Conservation (phyloP, 805 yeast species). For the Wickerhamiella qilinensis region DNA sequence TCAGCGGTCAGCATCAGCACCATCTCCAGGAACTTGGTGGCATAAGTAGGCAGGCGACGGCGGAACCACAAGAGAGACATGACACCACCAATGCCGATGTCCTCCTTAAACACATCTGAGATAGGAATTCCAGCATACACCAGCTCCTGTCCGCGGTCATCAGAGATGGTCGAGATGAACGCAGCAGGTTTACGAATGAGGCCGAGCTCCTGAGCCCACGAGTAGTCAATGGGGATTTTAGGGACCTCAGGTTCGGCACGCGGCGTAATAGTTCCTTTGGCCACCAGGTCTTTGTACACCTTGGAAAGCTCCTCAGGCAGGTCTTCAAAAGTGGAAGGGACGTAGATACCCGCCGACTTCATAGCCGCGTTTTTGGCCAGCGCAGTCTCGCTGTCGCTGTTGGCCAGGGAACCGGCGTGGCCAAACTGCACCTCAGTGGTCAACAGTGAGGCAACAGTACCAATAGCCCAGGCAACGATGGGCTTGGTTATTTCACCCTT, state of each 20-base stretch:
- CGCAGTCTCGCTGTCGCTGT: conserved; percentile 57
- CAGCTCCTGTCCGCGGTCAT: conserved; percentile 32
- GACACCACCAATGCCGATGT: conserved; percentile 33
- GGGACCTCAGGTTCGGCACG: conserved; percentile 30
- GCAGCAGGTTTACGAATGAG: conserved; percentile 32
- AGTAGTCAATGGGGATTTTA: conserved; percentile 31
- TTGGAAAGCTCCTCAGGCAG: conserved; percentile 24
- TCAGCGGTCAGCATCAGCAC: conserved; percentile 34
- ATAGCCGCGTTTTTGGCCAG: conserved; percentile 54
- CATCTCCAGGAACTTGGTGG: conserved; percentile 31
- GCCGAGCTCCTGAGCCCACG: conserved; percentile 34
- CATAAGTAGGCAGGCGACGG: conserved; percentile 28
- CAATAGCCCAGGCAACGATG: conserved; percentile 57
- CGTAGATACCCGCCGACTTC: conserved; percentile 85
- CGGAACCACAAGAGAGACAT: conserved; percentile 33
- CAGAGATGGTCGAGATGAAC: conserved; percentile 32
- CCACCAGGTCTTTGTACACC: conserved; percentile 66
- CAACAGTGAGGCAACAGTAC: conserved; percentile 56
- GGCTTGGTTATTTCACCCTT: conserved; percentile 49
- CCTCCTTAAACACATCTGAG: conserved; percentile 31
- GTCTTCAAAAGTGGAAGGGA: conserved; percentile 57
- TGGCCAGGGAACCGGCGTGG: conserved; percentile 58
- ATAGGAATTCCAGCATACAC: conserved; percentile 32
- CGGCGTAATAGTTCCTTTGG: conserved; percentile 25
- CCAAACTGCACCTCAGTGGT: conserved; percentile 46